A percentile compares a stretch with the other conserved stretches of the same genome.
Evolutionary conservation across 805 yeast species (phyloP).

Genomic region (Kregervanrija delftensis): DNA sequence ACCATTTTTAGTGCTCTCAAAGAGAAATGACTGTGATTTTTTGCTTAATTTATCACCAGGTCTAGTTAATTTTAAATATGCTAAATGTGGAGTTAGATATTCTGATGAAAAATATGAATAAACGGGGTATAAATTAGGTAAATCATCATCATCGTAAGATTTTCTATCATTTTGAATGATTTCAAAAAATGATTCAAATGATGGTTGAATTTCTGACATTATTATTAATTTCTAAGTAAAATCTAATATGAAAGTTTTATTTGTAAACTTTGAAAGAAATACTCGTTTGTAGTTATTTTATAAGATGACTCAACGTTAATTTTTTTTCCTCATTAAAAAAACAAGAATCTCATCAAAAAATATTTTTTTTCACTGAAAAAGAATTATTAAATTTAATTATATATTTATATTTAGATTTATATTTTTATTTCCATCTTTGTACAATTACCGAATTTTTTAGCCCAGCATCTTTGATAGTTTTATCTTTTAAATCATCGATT

Average conservation of each 20-base stretch:
- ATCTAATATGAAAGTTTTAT: no score
- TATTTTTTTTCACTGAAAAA: no score
- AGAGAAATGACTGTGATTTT: constrained; percentile 65
- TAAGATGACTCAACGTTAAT: no score
- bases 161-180: constrained; percentile 33
- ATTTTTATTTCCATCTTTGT: constrained; percentile 62
- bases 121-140: constrained; percentile 75
- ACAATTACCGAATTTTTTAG: constrained; percentile 80
- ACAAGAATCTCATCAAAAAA: no score
- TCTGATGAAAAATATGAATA: constrained; percentile 69
- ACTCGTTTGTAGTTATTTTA: no score
- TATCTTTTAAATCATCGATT: constrained; percentile 49
- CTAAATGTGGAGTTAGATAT: constrained; percentile 81
- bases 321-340: no score
- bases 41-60: constrained; percentile 46
- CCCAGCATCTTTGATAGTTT: constrained; percentile 67
- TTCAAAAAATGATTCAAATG: constrained; percentile 36
- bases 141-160: constrained; percentile 12
- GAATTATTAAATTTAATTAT: no score
- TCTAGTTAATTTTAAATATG: constrained; percentile 75
- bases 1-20: constrained; percentile 86
- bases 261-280: no score
- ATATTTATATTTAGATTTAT: no score
- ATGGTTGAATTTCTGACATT: constrained; percentile 38
- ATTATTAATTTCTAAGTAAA: no score